These are phyloP conservation scores for Lepiota brunneoincarnata DNA, from an alignment of 768 basidiomycete species.

Conservation along the genomic window DNA sequence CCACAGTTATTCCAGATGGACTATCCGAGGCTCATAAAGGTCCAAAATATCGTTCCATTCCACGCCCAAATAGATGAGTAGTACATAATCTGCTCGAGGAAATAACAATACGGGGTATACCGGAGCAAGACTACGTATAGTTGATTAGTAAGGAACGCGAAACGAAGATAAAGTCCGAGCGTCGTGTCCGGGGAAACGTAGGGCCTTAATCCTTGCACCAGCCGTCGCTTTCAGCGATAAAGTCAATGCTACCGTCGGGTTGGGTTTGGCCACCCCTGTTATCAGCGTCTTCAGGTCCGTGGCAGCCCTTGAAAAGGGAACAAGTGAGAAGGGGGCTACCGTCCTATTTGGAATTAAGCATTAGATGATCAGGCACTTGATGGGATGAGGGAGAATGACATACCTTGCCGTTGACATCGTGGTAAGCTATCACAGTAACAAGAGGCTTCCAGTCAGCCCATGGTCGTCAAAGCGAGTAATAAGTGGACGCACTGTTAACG, in stretches of 20 bases:
- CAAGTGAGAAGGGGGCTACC: constrained; percentile 45
- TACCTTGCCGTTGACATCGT: constrained; percentile 36
- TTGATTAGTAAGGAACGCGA: too few species aligned
- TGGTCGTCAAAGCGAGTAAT: background rate
- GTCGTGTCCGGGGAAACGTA: background rate
- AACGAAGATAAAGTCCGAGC: too few species aligned
- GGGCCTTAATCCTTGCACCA: constrained; percentile 33
- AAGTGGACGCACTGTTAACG: constrained; percentile 26
- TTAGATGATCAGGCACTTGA: background rate
- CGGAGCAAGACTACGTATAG: too few species aligned
- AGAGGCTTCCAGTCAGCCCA: background rate
- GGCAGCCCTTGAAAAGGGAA: constrained; percentile 40
- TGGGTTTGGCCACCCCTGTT: constrained; percentile 44
- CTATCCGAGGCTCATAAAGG: too few species aligned
- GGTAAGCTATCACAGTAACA: constrained; percentile 22
- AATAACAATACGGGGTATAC: too few species aligned
- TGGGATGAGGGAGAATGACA: background rate
- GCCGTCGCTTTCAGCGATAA: constrained; percentile 39
- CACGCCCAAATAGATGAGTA: too few species aligned
- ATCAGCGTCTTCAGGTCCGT: constrained; percentile 30
- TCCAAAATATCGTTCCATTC: too few species aligned
- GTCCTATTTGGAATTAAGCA: constrained; percentile 19
- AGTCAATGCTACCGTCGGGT: constrained; percentile 38
- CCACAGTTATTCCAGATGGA: too few species aligned
- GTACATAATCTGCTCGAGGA: too few species aligned